phyloP scores from a whole-genome alignment of 352 stramenopile species.

The Phytopythium ostracodes region DNA sequence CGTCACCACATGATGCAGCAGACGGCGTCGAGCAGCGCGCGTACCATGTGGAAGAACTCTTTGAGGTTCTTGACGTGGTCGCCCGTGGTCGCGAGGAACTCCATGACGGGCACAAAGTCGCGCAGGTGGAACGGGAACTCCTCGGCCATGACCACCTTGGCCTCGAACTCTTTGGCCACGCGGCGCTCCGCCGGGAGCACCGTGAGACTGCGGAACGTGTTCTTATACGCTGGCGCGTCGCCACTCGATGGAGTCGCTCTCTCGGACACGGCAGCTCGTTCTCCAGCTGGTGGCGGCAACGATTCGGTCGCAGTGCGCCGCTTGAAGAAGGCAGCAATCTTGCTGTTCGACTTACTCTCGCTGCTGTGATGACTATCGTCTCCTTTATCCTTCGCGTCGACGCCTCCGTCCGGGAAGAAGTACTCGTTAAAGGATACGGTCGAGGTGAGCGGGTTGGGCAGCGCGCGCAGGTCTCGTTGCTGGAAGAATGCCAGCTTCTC shows the following conservation, averaged over 20 bases:
- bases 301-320: slow-evolving; percentile 1
- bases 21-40: background rate
- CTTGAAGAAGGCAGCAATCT: slow-evolving; percentile 43
- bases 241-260: slow-evolving; percentile 2
- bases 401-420: slow-evolving; percentile 25
- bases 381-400: background rate
- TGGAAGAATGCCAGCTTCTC: slow-evolving; percentile 55
- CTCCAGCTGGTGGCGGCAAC: background rate
- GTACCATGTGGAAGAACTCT: slow-evolving; percentile 84
- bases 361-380: background rate
- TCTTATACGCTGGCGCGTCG: slow-evolving; percentile 15
- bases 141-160: slow-evolving; percentile 74
- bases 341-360: slow-evolving; percentile 8
- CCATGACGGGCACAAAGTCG: slow-evolving; percentile 73
- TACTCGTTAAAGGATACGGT: slow-evolving; percentile 72
- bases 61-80: slow-evolving; percentile 76
- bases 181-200: slow-evolving; percentile 37
- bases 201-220: slow-evolving; percentile 65
- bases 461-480: slow-evolving; percentile 37
- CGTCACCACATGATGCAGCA: background rate
- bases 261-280: background rate
- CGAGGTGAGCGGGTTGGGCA: slow-evolving; percentile 60
- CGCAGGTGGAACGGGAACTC: slow-evolving; percentile 64
- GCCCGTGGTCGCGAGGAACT: slow-evolving; percentile 71
- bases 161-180: slow-evolving; percentile 68